These are phyloP conservation scores for Clavariopsis aquatica DNA, from an alignment of 495 filamentous ascomycete genomes.

Conservation along the genomic window DNA sequence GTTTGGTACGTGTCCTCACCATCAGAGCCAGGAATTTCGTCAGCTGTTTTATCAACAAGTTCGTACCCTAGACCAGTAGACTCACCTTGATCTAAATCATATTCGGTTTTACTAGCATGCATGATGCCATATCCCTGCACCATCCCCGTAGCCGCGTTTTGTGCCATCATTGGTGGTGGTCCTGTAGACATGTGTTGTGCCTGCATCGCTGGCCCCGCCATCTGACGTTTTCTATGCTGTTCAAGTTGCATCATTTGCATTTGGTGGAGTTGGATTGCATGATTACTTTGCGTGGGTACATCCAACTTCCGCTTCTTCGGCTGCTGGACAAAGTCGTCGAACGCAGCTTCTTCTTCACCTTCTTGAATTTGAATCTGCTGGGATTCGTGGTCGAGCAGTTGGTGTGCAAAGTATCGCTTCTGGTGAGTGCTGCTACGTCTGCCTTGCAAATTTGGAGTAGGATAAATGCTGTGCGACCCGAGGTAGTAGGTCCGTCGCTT, in stretches of 20 bases:
- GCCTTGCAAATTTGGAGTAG: slow-evolving; percentile 40
- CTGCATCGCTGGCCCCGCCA: slow-evolving; percentile 20
- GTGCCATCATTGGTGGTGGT: not conserved
- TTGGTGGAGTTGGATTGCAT: not conserved
- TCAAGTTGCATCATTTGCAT: slow-evolving; percentile 2
- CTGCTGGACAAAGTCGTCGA: slow-evolving; percentile 1
- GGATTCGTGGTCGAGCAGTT: slow-evolving; percentile 42
- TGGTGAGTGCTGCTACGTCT: slow-evolving; percentile 49
- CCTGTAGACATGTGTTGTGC: no score
- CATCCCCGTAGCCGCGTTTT: no score
- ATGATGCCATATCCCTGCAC: no score
- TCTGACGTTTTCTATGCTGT: not conserved
- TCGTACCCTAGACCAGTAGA: no score
- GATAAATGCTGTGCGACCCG: slow-evolving; percentile 30
- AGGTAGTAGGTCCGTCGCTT: slow-evolving; percentile 55
- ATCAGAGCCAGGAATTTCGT: slow-evolving; percentile 38
- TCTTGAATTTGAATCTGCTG: slow-evolving; percentile 40
- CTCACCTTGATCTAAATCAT: no score
- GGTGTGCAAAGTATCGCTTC: slow-evolving; percentile 58
- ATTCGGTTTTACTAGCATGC: no score
- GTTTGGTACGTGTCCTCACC: slow-evolving; percentile 9
- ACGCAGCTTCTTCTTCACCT: slow-evolving; percentile 49
- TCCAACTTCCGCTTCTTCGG: not conserved
- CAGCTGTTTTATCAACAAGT: not conserved
- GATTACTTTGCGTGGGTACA: not conserved